Evolutionary conservation across 2,329 filamentous ascomycete species (phyloP).

Genomic region (Xenosphaeropsis pyriputrescens): DNA sequence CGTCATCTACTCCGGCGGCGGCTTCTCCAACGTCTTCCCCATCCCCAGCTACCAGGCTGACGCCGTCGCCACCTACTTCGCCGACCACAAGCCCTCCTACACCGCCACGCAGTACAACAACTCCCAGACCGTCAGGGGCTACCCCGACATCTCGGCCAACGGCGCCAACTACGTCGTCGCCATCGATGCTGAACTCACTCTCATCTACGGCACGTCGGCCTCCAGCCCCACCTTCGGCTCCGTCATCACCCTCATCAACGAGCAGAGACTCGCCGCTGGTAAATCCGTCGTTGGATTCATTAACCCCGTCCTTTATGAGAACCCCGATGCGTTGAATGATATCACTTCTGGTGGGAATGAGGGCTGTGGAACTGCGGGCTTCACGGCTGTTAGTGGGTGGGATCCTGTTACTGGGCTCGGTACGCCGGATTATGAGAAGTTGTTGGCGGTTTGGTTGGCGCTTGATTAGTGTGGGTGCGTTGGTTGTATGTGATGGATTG

Average conservation of each 20-base stretch:
- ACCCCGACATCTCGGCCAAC: constrained; percentile 30
- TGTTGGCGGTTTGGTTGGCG: constrained; percentile 12
- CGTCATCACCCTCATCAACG: constrained; percentile 27
- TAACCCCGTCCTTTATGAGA: constrained; percentile 19
- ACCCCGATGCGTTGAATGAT: constrained; percentile 16
- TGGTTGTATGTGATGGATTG: too few relatives aligned
- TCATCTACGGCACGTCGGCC: constrained; percentile 33
- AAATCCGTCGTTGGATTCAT: constrained; percentile 23
- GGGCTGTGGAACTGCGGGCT: constrained; percentile 18
- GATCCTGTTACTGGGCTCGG: constrained; percentile 20
- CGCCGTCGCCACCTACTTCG: constrained; percentile 11
- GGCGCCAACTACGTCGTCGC: constrained; percentile 28
- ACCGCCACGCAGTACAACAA: constrained; percentile 10
- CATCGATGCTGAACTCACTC: constrained; percentile 23
- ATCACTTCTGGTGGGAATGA: constrained; percentile 16
- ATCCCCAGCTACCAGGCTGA: constrained; percentile 29
- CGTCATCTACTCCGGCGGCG: constrained; percentile 61
- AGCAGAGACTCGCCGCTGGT: constrained; percentile 18
- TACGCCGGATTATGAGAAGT: constrained; percentile 14
- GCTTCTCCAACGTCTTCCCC: constrained; percentile 46
- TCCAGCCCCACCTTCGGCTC: constrained; percentile 23
- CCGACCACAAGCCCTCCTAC: constrained; percentile 8
- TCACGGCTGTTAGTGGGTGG: constrained; percentile 17
- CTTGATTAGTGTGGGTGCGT: constrained; percentile 8
- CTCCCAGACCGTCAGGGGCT: constrained; percentile 19